These are phyloP conservation scores for Cucumis cinereus DNA, from an alignment of 306 rosid species.

Conservation along the genomic window DNA sequence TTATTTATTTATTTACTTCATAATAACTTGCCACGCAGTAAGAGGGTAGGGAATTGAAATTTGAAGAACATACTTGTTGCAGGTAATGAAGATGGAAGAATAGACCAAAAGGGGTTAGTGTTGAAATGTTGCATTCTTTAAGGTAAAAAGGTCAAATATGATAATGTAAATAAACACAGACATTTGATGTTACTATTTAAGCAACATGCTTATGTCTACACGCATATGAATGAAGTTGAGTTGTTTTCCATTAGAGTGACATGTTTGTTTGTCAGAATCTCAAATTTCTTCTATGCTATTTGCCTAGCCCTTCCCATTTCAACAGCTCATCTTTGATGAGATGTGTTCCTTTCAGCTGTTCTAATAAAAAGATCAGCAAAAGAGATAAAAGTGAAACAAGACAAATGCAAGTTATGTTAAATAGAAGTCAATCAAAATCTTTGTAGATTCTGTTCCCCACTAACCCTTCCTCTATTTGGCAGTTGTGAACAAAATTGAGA, in stretches of 20 bases:
- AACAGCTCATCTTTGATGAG: not conserved
- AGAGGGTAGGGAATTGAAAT: too few species aligned
- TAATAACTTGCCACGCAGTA: too few species aligned
- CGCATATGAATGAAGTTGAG: slow-evolving; percentile 6
- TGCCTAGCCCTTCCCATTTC: not conserved
- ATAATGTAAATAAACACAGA: not conserved
- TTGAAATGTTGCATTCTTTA: slow-evolving; percentile 71
- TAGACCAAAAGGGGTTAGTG: slow-evolving; percentile 84
- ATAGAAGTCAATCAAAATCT: not conserved
- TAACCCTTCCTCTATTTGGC: not conserved
- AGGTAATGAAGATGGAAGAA: slow-evolving; percentile 87
- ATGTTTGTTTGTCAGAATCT: not conserved
- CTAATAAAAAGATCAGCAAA: not conserved
- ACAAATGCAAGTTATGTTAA: not conserved
- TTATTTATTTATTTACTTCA: not conserved
- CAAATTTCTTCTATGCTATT: not conserved
- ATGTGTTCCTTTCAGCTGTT: not conserved
- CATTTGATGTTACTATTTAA: slow-evolving; percentile 1
- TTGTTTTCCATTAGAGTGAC: not conserved
- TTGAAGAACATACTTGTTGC: slow-evolving; percentile 8
- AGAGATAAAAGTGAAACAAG: slow-evolving; percentile 1
- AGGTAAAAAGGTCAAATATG: slow-evolving; percentile 21
- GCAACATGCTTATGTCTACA: not conserved
- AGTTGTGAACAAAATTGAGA: not conserved
- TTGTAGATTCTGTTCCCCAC: slow-evolving; percentile 2